Evolutionary conservation across 257 asterid species (phyloP).

Genomic region (Fraxinus americana): DNA sequence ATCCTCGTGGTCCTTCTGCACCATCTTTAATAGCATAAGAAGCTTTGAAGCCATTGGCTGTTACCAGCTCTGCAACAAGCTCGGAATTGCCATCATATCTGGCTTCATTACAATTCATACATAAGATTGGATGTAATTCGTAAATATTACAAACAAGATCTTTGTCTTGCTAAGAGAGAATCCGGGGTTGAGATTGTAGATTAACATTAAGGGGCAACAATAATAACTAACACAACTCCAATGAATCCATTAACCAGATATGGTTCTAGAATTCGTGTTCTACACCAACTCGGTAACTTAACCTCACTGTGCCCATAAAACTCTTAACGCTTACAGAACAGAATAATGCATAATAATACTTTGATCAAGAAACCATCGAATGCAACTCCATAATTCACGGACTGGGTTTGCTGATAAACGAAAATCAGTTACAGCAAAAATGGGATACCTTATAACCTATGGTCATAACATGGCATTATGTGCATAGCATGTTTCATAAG

Average conservation of each 20-base stretch:
- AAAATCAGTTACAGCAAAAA: too few species aligned
- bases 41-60: slow-evolving; percentile 91
- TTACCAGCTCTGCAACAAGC: slow-evolving; percentile 90
- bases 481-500: neutral
- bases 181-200: neutral
- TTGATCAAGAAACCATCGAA: neutral
- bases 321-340: neutral
- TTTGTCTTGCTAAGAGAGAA: neutral
- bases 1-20: slow-evolving; percentile 73
- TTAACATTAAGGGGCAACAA: neutral
- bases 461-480: neutral
- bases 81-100: slow-evolving; percentile 99
- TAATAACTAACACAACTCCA: neutral
- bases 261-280: neutral
- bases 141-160: neutral
- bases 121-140: slow-evolving; percentile 23
- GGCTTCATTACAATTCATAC: slow-evolving; percentile 84
- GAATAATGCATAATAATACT: neutral
- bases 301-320: neutral
- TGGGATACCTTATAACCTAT: neutral
- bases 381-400: neutral
- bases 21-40: slow-evolving; percentile 96
- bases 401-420: neutral
- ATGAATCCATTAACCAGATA: neutral
- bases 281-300: neutral